These are phyloP conservation scores for Musa balbisiana DNA, from an alignment of 202 grass and related monocot species.

Conservation along the genomic window DNA sequence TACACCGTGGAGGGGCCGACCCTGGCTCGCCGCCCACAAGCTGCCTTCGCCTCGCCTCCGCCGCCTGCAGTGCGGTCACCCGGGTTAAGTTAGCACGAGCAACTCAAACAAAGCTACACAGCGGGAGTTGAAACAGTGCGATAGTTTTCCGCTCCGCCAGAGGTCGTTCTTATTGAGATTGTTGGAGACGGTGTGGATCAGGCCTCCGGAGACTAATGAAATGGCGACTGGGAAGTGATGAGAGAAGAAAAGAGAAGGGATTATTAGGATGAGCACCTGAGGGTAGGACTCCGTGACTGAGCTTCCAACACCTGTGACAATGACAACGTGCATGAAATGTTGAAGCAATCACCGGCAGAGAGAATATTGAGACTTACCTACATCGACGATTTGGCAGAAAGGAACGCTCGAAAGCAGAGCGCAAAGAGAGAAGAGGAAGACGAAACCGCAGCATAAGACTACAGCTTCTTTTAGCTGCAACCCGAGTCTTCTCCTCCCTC, in stretches of 20 bases:
- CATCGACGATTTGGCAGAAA: too few species aligned
- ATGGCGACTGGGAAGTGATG: neutral
- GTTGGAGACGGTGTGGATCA: too few species aligned
- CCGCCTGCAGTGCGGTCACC: neutral
- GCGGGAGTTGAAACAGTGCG: neutral
- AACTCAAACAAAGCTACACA: too few species aligned
- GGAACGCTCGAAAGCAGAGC: neutral
- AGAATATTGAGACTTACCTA: neutral
- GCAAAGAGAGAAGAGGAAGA: neutral
- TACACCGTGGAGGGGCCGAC: neutral
- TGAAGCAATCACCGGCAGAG: too few species aligned
- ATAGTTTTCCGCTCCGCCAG: too few species aligned
- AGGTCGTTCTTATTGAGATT: too few species aligned
- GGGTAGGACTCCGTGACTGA: too few species aligned
- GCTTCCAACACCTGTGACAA: neutral
- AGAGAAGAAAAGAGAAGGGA: neutral
- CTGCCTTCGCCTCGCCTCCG: neutral
- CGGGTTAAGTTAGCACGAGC: neutral
- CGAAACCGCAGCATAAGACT: neutral
- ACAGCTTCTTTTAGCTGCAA: too few species aligned
- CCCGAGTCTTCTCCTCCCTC: neutral
- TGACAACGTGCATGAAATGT: too few species aligned
- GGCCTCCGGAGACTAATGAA: neutral
- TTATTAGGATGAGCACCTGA: neutral
- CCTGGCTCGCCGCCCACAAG: neutral